Conservation (phyloP, 1,284 basidiomycete species). For the Entoloma clypeatum region DNA sequence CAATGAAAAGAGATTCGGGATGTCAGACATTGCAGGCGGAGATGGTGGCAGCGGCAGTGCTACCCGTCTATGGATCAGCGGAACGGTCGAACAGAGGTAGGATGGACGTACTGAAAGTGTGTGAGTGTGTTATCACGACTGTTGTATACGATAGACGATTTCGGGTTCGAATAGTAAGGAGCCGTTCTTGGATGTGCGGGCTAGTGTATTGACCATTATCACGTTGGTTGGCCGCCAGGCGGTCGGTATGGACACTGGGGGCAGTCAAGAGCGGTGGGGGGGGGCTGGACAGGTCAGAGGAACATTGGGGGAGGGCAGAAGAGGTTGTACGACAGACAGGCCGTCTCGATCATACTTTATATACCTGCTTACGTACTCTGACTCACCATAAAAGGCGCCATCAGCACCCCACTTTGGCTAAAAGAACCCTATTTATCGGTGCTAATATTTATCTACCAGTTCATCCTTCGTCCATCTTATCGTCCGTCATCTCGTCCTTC, state of each 20-base stretch:
- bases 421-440: too few relatives aligned
- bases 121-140: constrained; percentile 33
- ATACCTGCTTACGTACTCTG: too few relatives aligned
- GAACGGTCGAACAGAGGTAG: constrained; percentile 10
- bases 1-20: constrained; percentile 50
- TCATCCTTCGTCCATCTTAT: constrained; percentile 73
- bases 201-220: constrained; percentile 80
- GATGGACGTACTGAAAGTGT: constrained; percentile 19
- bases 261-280: constrained; percentile 22
- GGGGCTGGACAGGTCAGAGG: constrained; percentile 20
- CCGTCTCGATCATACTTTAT: too few relatives aligned
- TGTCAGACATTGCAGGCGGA: constrained; percentile 31
- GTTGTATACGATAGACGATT: constrained; percentile 80
- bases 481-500: constrained; percentile 60
- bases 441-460: constrained; percentile 21
- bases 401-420: constrained; percentile 22
- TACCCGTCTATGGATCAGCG: constrained; percentile 8
- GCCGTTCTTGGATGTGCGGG: constrained; percentile 76
- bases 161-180: constrained; percentile 80
- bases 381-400: too few relatives aligned
- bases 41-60: constrained; percentile 7
- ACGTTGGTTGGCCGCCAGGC: constrained; percentile 39
- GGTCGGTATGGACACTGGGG: constrained; percentile 34
- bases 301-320: constrained; percentile 21
- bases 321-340: constrained; percentile 27